Conservation (phyloP, 2,329 filamentous ascomycete species). For the Penicillium glabrum region DNA sequence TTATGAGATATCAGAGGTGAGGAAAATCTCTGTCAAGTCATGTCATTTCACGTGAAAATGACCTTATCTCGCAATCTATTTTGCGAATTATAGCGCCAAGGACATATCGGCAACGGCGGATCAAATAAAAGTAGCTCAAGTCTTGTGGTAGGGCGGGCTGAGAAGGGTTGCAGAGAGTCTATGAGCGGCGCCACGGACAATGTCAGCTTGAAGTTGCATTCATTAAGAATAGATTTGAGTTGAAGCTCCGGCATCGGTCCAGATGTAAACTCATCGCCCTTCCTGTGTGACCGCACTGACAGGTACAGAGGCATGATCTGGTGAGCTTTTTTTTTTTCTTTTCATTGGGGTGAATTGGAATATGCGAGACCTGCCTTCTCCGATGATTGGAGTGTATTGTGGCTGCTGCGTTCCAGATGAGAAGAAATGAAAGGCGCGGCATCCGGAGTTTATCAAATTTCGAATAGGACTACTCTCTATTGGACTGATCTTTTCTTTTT, state of each 20-base stretch:
- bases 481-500: not conserved
- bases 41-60: not conserved
- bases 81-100: not conserved
- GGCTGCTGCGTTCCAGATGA: conserved; percentile 1
- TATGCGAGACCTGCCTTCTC: conserved; percentile 13
- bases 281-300: conserved; percentile 20
- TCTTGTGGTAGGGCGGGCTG: conserved; percentile 6
- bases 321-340: conserved; percentile 1
- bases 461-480: not conserved
- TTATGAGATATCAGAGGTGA: not conserved
- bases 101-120: conserved; percentile 12
- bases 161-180: not conserved
- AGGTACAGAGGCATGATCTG: conserved; percentile 19
- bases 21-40: not conserved
- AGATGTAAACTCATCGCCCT: conserved; percentile 17
- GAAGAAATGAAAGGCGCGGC: not conserved
- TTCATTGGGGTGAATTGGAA: conserved; percentile 12
- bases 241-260: conserved; percentile 12
- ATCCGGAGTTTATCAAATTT: conserved; percentile 6
- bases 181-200: conserved; percentile 9
- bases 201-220: conserved; percentile 12
- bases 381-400: not conserved
- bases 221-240: conserved; percentile 6
- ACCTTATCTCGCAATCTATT: not conserved
- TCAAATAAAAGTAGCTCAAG: conserved; percentile 9